Conservation (phyloP, 495 filamentous ascomycete genomes). For the Xylaria grammica region DNA sequence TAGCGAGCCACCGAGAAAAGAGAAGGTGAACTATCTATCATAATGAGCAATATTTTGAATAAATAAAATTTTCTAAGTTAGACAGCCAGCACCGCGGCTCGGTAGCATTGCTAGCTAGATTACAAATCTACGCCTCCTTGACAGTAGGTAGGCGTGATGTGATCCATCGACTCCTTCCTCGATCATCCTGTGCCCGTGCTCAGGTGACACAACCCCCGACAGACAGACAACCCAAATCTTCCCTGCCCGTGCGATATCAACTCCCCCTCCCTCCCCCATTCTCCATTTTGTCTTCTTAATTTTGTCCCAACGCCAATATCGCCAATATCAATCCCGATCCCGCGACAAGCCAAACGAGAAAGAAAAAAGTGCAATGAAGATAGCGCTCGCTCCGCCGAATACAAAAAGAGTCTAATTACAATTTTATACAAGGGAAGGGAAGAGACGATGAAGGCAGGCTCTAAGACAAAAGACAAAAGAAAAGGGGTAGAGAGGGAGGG, state of each 20-base stretch:
- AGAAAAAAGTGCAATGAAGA: too few species aligned
- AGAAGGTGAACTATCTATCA: neutral
- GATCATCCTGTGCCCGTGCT: too few species aligned
- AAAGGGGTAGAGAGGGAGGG: neutral
- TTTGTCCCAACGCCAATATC: neutral
- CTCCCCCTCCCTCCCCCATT: too few species aligned
- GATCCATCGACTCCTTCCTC: too few species aligned
- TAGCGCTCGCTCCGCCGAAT: neutral
- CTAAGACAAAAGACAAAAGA: slow-evolving; percentile 19
- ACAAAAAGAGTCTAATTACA: neutral
- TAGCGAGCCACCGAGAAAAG: too few species aligned
- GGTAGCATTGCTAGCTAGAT: slow-evolving; percentile 6
- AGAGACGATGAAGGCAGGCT: neutral
- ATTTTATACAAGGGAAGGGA: neutral
- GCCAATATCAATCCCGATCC: neutral
- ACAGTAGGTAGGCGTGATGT: too few species aligned
- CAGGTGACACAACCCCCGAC: neutral
- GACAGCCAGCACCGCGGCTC: neutral
- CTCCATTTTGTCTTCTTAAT: neutral
- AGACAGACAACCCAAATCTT: neutral
- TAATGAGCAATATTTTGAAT: too few species aligned
- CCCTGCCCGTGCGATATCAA: neutral
- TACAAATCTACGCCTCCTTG: slow-evolving; percentile 3
- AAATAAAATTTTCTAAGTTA: too few species aligned
- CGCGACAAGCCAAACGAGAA: neutral